Percentiles rank a stretch among this genome's conserved stretches.
These are phyloP conservation scores for Trifolium pratense DNA, from an alignment of 306 rosid genomes.

Conservation along the genomic window DNA sequence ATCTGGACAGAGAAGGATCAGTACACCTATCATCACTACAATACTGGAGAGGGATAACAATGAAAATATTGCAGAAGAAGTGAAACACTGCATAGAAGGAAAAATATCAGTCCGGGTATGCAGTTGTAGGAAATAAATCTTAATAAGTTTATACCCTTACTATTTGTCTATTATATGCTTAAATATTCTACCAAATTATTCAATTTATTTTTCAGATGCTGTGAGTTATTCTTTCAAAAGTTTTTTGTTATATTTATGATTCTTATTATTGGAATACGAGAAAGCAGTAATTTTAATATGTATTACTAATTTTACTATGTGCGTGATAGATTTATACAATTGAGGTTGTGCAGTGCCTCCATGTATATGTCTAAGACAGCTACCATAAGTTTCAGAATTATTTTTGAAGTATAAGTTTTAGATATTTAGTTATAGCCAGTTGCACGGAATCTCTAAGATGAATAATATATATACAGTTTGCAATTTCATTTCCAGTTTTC, in stretches of 20 bases:
- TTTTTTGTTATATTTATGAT: neutral
- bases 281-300: no score
- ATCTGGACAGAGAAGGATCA: conserved; percentile 69
- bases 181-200: neutral
- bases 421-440: no score
- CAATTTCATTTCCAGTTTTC: no score
- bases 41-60: conserved; percentile 60
- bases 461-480: no score
- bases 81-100: conserved; percentile 84
- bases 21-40: conserved; percentile 88
- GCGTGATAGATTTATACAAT: no score
- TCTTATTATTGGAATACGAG: neutral
- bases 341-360: no score
- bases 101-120: conserved; percentile 82
- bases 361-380: no score
- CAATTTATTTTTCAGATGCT: neutral
- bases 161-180: conserved; percentile 12
- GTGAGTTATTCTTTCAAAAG: neutral
- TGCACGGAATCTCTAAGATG: no score
- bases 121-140: neutral
- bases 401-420: no score
- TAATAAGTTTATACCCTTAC: neutral
- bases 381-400: no score
- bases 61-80: conserved; percentile 64
- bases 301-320: neutral